Conservation (phyloP, 2,329 filamentous ascomycete genomes). For the Colletotrichum cereale region DNA sequence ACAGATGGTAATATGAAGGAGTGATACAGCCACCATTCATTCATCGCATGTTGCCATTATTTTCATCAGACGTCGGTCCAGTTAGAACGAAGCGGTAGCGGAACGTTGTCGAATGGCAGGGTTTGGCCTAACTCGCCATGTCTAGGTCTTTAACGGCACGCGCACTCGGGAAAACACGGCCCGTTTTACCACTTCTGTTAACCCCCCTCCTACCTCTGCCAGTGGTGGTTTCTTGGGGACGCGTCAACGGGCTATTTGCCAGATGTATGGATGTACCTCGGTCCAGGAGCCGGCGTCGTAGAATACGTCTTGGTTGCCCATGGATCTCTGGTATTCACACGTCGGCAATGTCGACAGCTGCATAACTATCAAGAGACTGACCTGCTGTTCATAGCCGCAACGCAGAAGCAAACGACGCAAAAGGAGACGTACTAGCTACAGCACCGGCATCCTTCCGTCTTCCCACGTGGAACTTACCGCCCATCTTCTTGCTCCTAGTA, state of each 20-base stretch:
- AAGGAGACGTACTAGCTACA: background rate
- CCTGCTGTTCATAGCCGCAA: background rate
- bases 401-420: background rate
- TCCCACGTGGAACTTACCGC: constrained; percentile 23
- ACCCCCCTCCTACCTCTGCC: too few relatives aligned
- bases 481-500: background rate
- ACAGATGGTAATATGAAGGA: background rate
- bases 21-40: background rate
- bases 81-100: background rate
- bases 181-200: too few relatives aligned
- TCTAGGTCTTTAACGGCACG: background rate
- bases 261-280: background rate
- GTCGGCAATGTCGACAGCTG: background rate
- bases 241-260: background rate
- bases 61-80: background rate
- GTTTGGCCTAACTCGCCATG: background rate
- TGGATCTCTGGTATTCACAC: background rate
- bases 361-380: background rate
- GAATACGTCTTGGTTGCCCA: background rate
- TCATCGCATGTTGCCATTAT: constrained; percentile 19
- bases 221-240: too few relatives aligned
- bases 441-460: background rate
- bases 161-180: too few relatives aligned
- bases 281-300: background rate
- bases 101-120: background rate